Conservation (phyloP, 1,139 yeast genomes). For the Yamadazyma epiphylla region DNA sequence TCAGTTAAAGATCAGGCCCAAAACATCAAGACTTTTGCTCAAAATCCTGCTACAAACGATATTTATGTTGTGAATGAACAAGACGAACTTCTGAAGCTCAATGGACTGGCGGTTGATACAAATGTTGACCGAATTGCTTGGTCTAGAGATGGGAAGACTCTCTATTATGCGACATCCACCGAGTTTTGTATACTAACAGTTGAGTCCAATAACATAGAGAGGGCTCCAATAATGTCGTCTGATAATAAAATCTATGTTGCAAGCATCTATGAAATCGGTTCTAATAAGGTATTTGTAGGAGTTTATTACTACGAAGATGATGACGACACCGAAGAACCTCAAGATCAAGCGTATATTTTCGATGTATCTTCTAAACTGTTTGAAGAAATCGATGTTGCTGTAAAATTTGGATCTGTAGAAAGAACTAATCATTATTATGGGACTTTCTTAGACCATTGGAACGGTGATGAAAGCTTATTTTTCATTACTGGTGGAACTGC, state of each 20-base stretch:
- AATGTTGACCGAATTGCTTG: not conserved
- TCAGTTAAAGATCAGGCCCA: not conserved
- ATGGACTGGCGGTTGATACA: not conserved
- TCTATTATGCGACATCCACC: not conserved
- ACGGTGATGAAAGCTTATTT: conserved; percentile 20
- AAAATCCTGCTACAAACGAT: not conserved
- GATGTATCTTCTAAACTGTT: conserved; percentile 2
- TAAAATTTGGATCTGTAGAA: conserved; percentile 53
- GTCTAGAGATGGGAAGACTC: not conserved
- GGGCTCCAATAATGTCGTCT: not conserved
- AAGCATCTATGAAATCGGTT: conserved; percentile 3
- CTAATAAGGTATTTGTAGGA: conserved; percentile 7
- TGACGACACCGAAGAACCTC: too few species aligned
- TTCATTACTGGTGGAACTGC: conserved; percentile 61
- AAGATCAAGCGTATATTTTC: conserved; percentile 7
- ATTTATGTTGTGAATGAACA: too few species aligned
- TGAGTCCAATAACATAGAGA: not conserved
- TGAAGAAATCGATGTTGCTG: conserved; percentile 48
- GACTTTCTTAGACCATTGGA: conserved; percentile 42
- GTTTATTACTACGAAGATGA: conserved; percentile 13
- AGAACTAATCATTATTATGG: conserved; percentile 50
- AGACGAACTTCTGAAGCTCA: not conserved
- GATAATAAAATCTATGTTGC: conserved; percentile 3
- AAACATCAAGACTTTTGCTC: not conserved
- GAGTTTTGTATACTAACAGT: not conserved